phyloP scores from a whole-genome alignment of 202 grass and related monocot species.

The Eragrostis tef region DNA sequence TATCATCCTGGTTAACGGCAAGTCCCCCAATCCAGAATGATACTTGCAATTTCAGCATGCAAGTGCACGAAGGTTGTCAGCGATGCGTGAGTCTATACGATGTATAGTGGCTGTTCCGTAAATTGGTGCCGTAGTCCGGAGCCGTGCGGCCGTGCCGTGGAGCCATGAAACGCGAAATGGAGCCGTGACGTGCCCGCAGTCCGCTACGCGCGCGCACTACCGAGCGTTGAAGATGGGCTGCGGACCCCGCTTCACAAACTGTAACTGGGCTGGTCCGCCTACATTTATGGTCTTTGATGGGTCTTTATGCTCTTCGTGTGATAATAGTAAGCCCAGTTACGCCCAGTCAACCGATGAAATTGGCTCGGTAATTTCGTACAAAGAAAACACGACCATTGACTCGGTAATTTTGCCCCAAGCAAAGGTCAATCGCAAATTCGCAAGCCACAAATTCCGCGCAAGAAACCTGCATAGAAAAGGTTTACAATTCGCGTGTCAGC shows the following conservation, averaged over 20 bases:
- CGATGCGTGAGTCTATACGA: no score
- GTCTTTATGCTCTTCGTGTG: neutral
- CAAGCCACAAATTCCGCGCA: neutral
- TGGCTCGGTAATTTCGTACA: conserved; percentile 1
- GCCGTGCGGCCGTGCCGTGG: no score
- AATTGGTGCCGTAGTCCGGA: no score
- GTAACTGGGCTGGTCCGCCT: no score
- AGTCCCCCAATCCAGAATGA: neutral
- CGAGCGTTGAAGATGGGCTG: no score
- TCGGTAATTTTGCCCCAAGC: neutral
- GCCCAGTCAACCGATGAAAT: neutral
- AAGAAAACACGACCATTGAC: neutral
- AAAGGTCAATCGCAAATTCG: neutral
- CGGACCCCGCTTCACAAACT: no score
- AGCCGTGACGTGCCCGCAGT: no score
- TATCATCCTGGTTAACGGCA: neutral
- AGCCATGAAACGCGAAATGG: no score
- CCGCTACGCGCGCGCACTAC: no score
- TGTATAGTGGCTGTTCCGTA: no score
- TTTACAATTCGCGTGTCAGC: neutral
- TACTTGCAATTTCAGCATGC: neutral
- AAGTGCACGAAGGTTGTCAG: no score
- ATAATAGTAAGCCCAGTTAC: neutral
- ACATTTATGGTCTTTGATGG: neutral
- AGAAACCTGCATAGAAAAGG: conserved; percentile 5